Evolutionary conservation across 768 basidiomycete genomes (phyloP).

Genomic region (Termitomyces sp.): DNA sequence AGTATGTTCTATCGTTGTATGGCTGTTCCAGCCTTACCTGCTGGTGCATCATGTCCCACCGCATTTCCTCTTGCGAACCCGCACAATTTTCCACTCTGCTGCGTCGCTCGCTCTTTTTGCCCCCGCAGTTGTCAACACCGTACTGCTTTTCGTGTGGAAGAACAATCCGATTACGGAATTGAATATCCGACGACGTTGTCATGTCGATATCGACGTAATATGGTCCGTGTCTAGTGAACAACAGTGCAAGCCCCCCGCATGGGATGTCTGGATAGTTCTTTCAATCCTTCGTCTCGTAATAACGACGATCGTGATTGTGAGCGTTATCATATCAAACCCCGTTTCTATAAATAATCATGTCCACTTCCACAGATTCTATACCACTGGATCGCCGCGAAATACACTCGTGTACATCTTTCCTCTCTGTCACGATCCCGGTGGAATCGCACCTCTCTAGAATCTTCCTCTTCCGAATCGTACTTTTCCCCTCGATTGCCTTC

Average conservation of each 20-base stretch:
- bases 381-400: constrained; percentile 20
- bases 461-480: constrained; percentile 12
- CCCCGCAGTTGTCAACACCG: constrained; percentile 52
- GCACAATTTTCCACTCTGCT: constrained; percentile 30
- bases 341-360: neutral
- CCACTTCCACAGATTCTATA: constrained; percentile 20
- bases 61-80: constrained; percentile 23
- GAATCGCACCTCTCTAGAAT: constrained; percentile 6
- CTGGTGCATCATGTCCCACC: constrained; percentile 25
- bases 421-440: constrained; percentile 14
- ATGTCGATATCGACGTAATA: constrained; percentile 59
- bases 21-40: constrained; percentile 32
- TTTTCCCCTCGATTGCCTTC: constrained; percentile 15
- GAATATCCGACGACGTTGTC: constrained; percentile 41
- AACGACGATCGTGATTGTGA: constrained; percentile 48
- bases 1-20: constrained; percentile 30
- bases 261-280: constrained; percentile 51
- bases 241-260: constrained; percentile 30
- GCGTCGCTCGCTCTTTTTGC: constrained; percentile 43
- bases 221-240: constrained; percentile 43
- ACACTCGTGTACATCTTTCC: constrained; percentile 19
- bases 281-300: constrained; percentile 47
- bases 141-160: constrained; percentile 50
- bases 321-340: constrained; percentile 15
- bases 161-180: constrained; percentile 29